phyloP scores from a whole-genome alignment of 2,329 filamentous ascomycete species.

The Talaromyces sp. region DNA sequence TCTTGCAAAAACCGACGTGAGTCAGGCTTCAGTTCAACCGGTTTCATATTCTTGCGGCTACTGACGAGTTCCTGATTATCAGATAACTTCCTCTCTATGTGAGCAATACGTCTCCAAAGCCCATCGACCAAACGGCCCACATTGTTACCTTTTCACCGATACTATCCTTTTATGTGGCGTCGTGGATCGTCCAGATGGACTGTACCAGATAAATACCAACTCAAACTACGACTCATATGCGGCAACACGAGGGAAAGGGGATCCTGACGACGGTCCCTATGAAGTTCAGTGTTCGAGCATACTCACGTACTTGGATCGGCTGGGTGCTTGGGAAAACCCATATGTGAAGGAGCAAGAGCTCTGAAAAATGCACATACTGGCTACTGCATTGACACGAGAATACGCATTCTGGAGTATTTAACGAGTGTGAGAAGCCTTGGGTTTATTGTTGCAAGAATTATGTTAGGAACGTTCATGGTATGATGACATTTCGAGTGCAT shows the following conservation, averaged over 20 bases:
- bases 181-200: background rate
- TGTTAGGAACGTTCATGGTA: background rate
- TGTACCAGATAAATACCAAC: background rate
- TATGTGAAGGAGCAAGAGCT: background rate
- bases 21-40: background rate
- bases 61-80: background rate
- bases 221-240: background rate
- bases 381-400: background rate
- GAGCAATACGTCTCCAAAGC: background rate
- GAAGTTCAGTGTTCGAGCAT: background rate
- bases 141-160: background rate
- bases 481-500: no score
- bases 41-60: background rate
- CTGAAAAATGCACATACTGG: background rate
- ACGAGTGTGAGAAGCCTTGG: no score
- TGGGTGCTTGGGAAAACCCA: background rate
- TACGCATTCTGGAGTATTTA: no score
- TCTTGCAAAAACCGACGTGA: background rate
- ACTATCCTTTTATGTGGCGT: background rate
- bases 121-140: background rate
- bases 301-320: background rate
- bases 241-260: background rate
- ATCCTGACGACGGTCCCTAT: background rate
- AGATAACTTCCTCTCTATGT: background rate
- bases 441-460: no score